Evolutionary conservation across 768 basidiomycete genomes (phyloP), one percentile per base, ranked within the genome.

Genomic region (Suillus spraguei): DNA sequence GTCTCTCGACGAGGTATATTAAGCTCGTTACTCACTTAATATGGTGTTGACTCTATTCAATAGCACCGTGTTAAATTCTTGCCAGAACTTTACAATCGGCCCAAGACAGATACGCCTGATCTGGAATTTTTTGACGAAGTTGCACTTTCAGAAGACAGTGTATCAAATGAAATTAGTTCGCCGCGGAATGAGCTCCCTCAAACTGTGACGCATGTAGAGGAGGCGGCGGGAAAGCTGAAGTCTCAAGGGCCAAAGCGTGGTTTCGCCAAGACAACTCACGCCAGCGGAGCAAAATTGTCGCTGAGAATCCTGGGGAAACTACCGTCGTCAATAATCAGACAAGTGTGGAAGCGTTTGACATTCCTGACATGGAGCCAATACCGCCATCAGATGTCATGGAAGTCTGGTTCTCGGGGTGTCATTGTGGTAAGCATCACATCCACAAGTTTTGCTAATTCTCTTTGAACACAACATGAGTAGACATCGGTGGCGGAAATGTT

Each of bases 321-420:
- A 33, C 3, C 20, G 2, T 32, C 22, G 60, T 61, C 14, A 44
- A 61, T 6, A 60, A 46, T 7, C 41, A 63, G 11, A 41, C 39
- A 32, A 32, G 17, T 58, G 39, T 20, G 24, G 53, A 60, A 60
- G 32, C 8, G 4, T 4, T 8, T 22, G 56, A 35, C n/a, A 20
- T 13, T 20, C 33, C 16, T 32, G 41, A 58, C 17, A 13, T 7
- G 28, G 39, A 58, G 24, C 62, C 62, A 16, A 35, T 7, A 33
- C 52, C 52, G 20, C 5, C 59, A 1, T 76, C 83, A 3, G 85
- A 92, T 72, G 85, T 91, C 16, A 71, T 87, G 14, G 92, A 94
- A 71, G 90, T 93, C 3, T 94, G 91, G 91, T 94, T 94, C 68
- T 68, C 85, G 7, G 92, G 92, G 2, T 85, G 86, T 65, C 92